Evolutionary conservation across 805 yeast genomes (phyloP).

Genomic region (Teunomyces funiuensis): DNA sequence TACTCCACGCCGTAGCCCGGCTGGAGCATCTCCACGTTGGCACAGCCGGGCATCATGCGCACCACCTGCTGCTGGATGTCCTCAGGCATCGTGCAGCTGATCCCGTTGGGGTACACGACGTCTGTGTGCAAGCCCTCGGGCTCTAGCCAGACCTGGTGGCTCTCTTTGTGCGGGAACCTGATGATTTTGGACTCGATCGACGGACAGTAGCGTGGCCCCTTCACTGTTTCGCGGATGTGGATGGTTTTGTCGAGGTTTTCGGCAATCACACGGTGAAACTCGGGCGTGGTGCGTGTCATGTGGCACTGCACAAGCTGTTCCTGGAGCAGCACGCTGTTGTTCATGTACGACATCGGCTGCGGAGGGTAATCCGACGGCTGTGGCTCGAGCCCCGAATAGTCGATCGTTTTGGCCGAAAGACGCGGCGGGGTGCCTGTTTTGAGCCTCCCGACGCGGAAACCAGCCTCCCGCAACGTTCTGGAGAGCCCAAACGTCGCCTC

Average conservation of each 20-base stretch:
- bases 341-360: conserved; percentile 84
- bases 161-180: conserved; percentile 70
- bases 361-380: conserved; percentile 86
- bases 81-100: conserved; percentile 93
- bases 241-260: conserved; percentile 77
- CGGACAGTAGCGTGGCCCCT: conserved; percentile 97
- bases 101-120: conserved; percentile 94
- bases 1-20: conserved; percentile 99
- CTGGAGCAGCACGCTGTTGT: conserved; percentile 60
- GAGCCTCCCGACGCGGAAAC: conserved; percentile 82
- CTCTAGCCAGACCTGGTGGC: conserved; percentile 90
- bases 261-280: conserved; percentile 67
- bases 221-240: conserved; percentile 90
- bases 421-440: conserved; percentile 99
- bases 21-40: conserved; percentile 81
- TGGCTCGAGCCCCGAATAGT: conserved; percentile 59
- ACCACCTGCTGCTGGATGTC: conserved; percentile 81
- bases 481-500: conserved; percentile 88
- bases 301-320: conserved; percentile 66
- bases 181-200: conserved; percentile 88
- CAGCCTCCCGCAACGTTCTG: conserved; percentile 69
- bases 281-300: conserved; percentile 74
- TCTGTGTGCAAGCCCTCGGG: conserved; percentile 91
- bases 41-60: conserved; percentile 81
- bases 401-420: conserved; percentile 66